Evolutionary conservation across 345 rosid species (phyloP).

Genomic region (Iberis pinnata): DNA sequence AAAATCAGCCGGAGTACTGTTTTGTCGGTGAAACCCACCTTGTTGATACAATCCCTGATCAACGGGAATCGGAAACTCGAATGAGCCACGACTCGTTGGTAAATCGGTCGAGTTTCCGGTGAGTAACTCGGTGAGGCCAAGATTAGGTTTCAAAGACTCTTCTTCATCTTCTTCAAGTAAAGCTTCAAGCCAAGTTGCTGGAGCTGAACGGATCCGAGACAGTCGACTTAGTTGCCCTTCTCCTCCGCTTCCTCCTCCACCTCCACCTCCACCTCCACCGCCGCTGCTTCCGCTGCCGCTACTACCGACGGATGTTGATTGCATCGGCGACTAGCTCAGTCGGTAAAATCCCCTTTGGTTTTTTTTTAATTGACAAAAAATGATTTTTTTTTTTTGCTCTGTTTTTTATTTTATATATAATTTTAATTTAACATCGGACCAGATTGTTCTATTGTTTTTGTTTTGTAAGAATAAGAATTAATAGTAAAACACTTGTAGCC

Average conservation of each 20-base stretch:
- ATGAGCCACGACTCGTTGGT: constrained; percentile 25
- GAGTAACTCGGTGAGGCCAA: constrained; percentile 39
- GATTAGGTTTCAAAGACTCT: constrained; percentile 59
- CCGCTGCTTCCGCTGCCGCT: constrained; percentile 36
- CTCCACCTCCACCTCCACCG: constrained; percentile 27
- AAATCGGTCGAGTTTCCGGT: constrained; percentile 25
- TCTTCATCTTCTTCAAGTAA: constrained; percentile 68
- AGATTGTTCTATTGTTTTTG: neutral
- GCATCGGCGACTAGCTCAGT: constrained; percentile 40
- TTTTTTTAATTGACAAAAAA: constrained; percentile 9
- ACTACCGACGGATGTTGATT: constrained; percentile 42
- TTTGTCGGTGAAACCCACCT: constrained; percentile 51
- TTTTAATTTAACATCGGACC: constrained; percentile 2
- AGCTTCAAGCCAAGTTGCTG: constrained; percentile 64
- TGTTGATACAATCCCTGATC: constrained; percentile 35
- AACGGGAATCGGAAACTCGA: constrained; percentile 26
- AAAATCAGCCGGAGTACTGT: constrained; percentile 67
- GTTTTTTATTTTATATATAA: neutral
- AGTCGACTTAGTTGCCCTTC: constrained; percentile 44
- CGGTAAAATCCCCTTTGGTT: constrained; percentile 10
- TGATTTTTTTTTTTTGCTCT: neutral
- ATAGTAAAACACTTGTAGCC: constrained; percentile 12
- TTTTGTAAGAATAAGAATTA: constrained; percentile 8
- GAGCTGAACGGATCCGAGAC: constrained; percentile 63
- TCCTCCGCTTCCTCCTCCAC: constrained; percentile 30